Percentiles rank a stretch among this genome's conserved stretches.
Evolutionary conservation across 257 asterid genomes (phyloP).

Genomic region (Parsonsia alboflavescens): DNA sequence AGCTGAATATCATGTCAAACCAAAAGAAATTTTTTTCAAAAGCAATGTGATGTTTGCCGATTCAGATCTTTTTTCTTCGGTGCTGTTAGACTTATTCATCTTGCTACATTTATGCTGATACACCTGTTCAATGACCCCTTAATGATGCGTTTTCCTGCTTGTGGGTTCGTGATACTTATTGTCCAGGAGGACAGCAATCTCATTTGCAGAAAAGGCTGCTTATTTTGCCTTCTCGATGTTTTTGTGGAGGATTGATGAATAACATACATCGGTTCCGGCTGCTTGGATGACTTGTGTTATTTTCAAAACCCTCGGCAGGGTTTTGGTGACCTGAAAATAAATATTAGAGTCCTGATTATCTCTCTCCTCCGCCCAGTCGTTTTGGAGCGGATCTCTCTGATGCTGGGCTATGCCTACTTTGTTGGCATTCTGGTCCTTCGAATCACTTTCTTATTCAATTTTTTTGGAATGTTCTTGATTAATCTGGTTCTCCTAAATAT

Average conservation of each 20-base stretch:
- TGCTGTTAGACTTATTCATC: neutral
- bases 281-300: too few relatives aligned
- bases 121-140: neutral
- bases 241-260: too few relatives aligned
- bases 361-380: too few relatives aligned
- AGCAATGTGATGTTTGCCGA: neutral
- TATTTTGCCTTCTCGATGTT: too few relatives aligned
- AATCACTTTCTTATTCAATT: too few relatives aligned
- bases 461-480: neutral
- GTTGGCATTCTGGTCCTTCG: neutral
- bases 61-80: constrained; percentile 1
- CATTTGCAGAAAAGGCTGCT: neutral
- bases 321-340: too few relatives aligned
- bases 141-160: neutral
- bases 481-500: neutral
- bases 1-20: neutral
- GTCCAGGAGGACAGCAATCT: neutral
- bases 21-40: neutral
- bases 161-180: neutral
- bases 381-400: too few relatives aligned
- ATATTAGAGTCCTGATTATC: too few relatives aligned
- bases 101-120: neutral
- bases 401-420: too few relatives aligned
- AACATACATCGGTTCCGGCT: neutral
- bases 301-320: too few relatives aligned